Percentiles rank a stretch among this genome's conserved stretches.
phyloP scores from a whole-genome alignment of 768 basidiomycete species.

The Chalciporus piperatus region DNA sequence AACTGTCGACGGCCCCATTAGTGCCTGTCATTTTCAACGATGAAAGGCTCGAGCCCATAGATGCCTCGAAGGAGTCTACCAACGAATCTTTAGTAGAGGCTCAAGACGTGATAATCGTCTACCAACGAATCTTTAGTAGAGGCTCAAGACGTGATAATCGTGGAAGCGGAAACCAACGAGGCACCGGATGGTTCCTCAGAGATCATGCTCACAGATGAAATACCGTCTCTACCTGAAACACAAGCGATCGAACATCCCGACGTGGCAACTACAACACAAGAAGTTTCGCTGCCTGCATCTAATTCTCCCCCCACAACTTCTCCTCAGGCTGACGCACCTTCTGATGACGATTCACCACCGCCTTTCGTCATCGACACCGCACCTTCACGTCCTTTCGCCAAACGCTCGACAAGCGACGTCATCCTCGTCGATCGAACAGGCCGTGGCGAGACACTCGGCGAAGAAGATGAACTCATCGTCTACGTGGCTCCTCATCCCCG shows the following conservation, averaged over 20 bases:
- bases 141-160: neutral
- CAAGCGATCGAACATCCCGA: neutral
- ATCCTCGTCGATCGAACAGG: constrained; percentile 23
- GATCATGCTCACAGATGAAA: neutral
- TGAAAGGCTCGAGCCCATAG: neutral
- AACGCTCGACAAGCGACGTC: constrained; percentile 17
- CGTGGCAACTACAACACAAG: neutral
- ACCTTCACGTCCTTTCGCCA: constrained; percentile 18
- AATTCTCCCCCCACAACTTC: neutral
- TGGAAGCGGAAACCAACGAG: neutral
- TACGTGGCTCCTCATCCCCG: constrained; percentile 77
- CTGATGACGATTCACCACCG: neutral
- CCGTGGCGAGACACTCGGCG: constrained; percentile 16
- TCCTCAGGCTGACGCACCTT: neutral
- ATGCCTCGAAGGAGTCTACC: constrained; percentile 5
- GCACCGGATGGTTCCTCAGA: neutral
- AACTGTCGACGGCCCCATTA: neutral
- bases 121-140: neutral
- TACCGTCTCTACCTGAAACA: neutral
- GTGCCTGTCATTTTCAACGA: constrained; percentile 2
- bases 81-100: neutral
- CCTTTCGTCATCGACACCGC: constrained; percentile 41
- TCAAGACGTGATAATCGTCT: neutral
- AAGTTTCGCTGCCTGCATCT: neutral
- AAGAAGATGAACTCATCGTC: constrained; percentile 69